Conservation (phyloP, 345 rosid genomes). For the Lagerstroemia speciosa region DNA sequence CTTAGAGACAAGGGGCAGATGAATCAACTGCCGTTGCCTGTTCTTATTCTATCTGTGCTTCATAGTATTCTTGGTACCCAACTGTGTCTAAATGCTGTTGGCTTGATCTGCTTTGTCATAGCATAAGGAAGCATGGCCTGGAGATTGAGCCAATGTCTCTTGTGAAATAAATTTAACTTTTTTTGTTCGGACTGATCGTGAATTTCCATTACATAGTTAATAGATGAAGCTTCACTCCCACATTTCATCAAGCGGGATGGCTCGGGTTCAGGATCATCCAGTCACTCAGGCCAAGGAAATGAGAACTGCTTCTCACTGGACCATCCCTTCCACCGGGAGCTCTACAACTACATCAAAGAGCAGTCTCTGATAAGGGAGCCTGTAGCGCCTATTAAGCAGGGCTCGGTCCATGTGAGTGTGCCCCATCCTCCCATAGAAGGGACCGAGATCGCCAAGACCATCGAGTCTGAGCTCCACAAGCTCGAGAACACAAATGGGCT, state of each 20-base stretch:
- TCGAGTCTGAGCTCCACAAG: conserved; percentile 71
- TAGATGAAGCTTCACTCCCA: conserved; percentile 75
- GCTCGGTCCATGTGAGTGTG: conserved; percentile 84
- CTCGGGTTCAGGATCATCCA: conserved; percentile 79
- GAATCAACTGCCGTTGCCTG: no score
- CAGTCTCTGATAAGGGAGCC: conserved; percentile 30
- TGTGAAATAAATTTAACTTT: background rate
- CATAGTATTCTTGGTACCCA: no score
- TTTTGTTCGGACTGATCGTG: background rate
- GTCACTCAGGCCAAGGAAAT: conserved; percentile 22
- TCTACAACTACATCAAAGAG: conserved; percentile 73
- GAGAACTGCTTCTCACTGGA: conserved; percentile 56
- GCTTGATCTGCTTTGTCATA: no score
- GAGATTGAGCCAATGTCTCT: background rate
- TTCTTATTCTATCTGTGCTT: no score
- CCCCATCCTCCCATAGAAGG: conserved; percentile 63
- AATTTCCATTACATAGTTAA: conserved; percentile 36
- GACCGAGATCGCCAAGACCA: conserved; percentile 53
- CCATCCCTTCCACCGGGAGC: conserved; percentile 87
- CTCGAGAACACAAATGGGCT: conserved; percentile 38
- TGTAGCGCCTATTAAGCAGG: conserved; percentile 54
- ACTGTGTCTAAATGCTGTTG: no score
- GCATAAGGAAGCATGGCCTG: no score
- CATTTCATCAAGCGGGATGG: conserved; percentile 85
- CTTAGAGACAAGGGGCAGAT: no score